These are phyloP conservation scores for Penicillium soppii DNA, from an alignment of 495 filamentous ascomycete genomes.

Conservation along the genomic window DNA sequence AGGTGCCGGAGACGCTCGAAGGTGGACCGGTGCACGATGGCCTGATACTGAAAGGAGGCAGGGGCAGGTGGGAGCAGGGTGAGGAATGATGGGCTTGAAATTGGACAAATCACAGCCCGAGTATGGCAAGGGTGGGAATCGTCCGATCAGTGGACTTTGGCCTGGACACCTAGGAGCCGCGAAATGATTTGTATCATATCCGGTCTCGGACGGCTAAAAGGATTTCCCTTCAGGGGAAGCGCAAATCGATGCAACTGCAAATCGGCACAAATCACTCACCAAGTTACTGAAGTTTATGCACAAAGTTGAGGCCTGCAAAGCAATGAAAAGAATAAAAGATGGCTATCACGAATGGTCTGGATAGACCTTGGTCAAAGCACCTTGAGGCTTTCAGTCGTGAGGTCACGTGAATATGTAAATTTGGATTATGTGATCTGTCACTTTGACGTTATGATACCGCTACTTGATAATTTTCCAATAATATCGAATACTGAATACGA, in stretches of 20 bases:
- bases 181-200: constrained; percentile 19
- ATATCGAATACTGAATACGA: too few species aligned
- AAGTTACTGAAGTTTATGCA: neutral
- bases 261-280: constrained; percentile 4
- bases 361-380: constrained; percentile 12
- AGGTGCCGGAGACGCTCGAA: constrained; percentile 26
- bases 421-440: constrained; percentile 2
- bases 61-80: constrained; percentile 21
- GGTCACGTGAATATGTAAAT: constrained; percentile 6
- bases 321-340: neutral
- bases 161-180: constrained; percentile 12
- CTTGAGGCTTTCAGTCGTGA: neutral
- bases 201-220: constrained; percentile 16
- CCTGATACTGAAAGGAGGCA: constrained; percentile 32
- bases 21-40: constrained; percentile 39
- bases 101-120: constrained; percentile 21
- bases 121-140: constrained; percentile 16
- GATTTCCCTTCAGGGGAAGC: constrained; percentile 1
- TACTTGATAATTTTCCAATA: neutral
- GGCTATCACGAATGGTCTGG: constrained; percentile 5
- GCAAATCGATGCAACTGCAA: neutral
- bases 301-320: neutral
- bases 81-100: constrained; percentile 16
- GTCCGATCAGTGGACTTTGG: constrained; percentile 17
- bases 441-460: neutral